Base-by-base conservation (phyloP, 208 protist genomes). In the Angomonas deanei region DNA sequence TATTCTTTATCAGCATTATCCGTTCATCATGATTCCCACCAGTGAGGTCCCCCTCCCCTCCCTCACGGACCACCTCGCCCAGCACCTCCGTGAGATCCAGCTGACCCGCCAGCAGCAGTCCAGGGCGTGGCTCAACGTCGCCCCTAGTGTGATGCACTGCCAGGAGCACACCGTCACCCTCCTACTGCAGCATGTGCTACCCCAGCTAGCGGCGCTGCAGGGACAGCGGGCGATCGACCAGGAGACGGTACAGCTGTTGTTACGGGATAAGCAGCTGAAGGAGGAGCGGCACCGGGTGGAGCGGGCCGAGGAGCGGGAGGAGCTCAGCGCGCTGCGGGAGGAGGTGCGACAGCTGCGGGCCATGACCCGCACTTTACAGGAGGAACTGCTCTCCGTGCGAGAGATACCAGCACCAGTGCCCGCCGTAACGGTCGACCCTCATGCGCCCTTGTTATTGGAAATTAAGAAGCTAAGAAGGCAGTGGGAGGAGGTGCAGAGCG, bases 241-340 rank as follows among this genome's bases (percentile, higher is more conserved):
- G 30, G 48, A 76, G 48, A 67, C 66, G 33, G 28, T 83, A 4
- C 34, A 72, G n/a, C 64, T 88, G 6, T 67, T 92, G 15, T 66
- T 80, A 39, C 62, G 46, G 21, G 86, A 89, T 66, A 65, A 62
- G 2, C 61, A 70, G n/a, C 33, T 82, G 13, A 92, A 89, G 66
- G 86, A 92, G 66, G 76, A 83, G 60, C 79, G 86, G 13, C 84
- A 92, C 54, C 69, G 57, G 24, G 27, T 88, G 28, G 86, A 92
- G 56, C 50, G 53, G 6, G 64, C 34, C 4, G 53, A 53, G 5
- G 68, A 64, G 11, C 26, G 53, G 0, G 56, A 57, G 19, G 62
- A 68, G 15, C 36, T n/a, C 17, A 48, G 55, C 27, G 49, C 55
- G 61, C 28, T 77, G 50, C 56, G 67, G 54, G 59, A 39, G 48